Evolutionary conservation across 2,329 filamentous ascomycete species (phyloP).

Genomic region (Atkinsonella hypoxylon): DNA sequence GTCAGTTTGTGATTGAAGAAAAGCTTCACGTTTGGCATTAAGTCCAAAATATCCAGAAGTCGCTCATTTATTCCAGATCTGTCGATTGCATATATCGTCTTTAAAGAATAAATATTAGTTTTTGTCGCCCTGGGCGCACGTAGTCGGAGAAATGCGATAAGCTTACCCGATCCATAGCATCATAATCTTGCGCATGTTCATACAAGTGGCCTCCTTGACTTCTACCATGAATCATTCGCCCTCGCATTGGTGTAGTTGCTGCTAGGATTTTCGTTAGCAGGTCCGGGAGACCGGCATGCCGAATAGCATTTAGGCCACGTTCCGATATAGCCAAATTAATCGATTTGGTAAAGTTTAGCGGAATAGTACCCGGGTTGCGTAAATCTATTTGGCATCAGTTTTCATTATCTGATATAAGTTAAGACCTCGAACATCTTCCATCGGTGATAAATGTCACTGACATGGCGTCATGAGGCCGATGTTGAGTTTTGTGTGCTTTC

Average conservation of each 20-base stretch:
- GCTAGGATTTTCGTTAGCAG: slow-evolving; percentile 64
- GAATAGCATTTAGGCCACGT: slow-evolving; percentile 81
- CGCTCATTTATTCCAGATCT: slow-evolving; percentile 70
- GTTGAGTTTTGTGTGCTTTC: no score
- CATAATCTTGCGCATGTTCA: slow-evolving; percentile 81
- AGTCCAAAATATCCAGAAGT: slow-evolving; percentile 72
- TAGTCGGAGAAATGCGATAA: background rate
- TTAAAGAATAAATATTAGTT: slow-evolving; percentile 6
- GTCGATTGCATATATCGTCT: slow-evolving; percentile 82
- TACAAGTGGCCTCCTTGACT: slow-evolving; percentile 53
- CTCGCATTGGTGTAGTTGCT: slow-evolving; percentile 83
- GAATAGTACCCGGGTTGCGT: slow-evolving; percentile 67
- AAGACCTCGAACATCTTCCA: background rate
- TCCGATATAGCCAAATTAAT: slow-evolving; percentile 95
- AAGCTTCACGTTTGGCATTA: slow-evolving; percentile 78
- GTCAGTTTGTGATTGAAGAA: slow-evolving; percentile 92
- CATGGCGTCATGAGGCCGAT: no score
- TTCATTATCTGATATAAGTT: background rate
- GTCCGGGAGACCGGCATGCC: slow-evolving; percentile 50
- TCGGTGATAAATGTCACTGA: background rate
- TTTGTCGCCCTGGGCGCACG: no score
- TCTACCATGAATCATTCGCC: slow-evolving; percentile 86
- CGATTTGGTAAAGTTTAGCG: slow-evolving; percentile 94
- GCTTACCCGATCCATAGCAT: slow-evolving; percentile 70
- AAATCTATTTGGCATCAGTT: slow-evolving; percentile 51